Conservation (phyloP, 2,329 filamentous ascomycete species). For the Esteya vermicola region DNA sequence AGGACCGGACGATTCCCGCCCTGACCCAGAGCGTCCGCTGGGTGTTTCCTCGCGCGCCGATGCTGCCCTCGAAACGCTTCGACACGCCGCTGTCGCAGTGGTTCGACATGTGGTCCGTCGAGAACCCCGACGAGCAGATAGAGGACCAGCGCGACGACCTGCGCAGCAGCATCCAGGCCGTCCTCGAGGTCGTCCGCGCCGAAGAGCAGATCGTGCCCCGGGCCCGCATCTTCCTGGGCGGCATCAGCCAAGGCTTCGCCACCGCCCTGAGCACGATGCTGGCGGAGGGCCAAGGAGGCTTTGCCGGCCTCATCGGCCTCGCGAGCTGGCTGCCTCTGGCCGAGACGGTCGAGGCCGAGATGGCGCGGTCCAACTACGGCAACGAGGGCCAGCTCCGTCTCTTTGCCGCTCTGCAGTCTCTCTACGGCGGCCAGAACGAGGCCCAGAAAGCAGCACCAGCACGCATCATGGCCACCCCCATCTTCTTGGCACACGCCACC, state of each 20-base stretch:
- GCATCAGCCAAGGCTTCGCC: slow-evolving; percentile 5
- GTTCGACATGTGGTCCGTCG: slow-evolving; percentile 3
- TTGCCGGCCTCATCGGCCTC: slow-evolving; percentile 4
- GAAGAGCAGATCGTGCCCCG: neutral
- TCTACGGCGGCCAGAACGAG: neutral
- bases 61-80: neutral
- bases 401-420: neutral
- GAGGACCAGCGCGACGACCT: neutral
- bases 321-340: slow-evolving; percentile 5
- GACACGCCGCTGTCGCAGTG: neutral
- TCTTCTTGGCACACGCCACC: neutral
- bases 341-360: neutral
- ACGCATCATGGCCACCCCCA: neutral
- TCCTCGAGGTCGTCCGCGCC: neutral
- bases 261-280: slow-evolving; percentile 1
- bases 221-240: neutral
- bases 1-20: neutral
- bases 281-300: slow-evolving; percentile 2
- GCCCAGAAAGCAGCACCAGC: neutral
- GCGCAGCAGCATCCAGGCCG: neutral
- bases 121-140: neutral
- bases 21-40: neutral
- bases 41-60: neutral
- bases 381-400: neutral
- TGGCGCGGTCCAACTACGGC: neutral